Conservation (phyloP, 2,329 filamentous ascomycete genomes). For the Apiospora arundinis region DNA sequence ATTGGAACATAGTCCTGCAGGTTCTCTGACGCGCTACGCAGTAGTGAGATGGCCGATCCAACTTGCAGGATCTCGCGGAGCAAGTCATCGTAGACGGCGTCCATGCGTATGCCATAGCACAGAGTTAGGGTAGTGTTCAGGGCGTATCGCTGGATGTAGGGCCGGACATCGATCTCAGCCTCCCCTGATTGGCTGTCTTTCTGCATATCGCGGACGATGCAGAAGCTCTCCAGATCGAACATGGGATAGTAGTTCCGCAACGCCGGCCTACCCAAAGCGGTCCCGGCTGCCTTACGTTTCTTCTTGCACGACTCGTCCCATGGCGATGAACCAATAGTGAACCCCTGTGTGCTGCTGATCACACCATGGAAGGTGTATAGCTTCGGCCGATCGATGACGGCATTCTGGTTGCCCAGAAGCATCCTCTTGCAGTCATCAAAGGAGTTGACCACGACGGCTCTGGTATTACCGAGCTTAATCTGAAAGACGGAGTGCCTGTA, state of each 20-base stretch:
- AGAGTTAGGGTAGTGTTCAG: conserved; percentile 61
- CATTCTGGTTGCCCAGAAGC: conserved; percentile 55
- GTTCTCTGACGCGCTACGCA: conserved; percentile 58
- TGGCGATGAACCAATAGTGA: conserved; percentile 60
- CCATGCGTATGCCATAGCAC: conserved; percentile 62
- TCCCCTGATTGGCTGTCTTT: conserved; percentile 49
- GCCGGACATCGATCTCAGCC: conserved; percentile 52
- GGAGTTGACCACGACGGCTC: conserved; percentile 59
- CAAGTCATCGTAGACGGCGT: conserved; percentile 56
- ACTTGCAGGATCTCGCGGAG: conserved; percentile 59
- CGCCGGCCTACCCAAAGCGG: conserved; percentile 51
- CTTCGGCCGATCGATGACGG: conserved; percentile 56
- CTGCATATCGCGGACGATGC: conserved; percentile 54
- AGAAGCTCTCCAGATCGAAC: conserved; percentile 60
- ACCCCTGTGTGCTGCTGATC: conserved; percentile 58
- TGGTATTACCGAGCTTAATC: conserved; percentile 58
- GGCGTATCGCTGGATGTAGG: conserved; percentile 59
- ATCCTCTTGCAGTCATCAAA: conserved; percentile 59
- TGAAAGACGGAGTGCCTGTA: conserved; percentile 56
- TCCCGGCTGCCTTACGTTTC: conserved; percentile 57
- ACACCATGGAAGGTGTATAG: conserved; percentile 61
- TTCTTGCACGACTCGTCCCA: conserved; percentile 61
- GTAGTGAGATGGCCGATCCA: conserved; percentile 55
- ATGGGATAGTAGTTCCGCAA: conserved; percentile 56
- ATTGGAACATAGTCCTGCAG: conserved; percentile 59